These are phyloP conservation scores for Helichrysum umbraculigerum DNA, from an alignment of 129 eudicot species.

Conservation along the genomic window DNA sequence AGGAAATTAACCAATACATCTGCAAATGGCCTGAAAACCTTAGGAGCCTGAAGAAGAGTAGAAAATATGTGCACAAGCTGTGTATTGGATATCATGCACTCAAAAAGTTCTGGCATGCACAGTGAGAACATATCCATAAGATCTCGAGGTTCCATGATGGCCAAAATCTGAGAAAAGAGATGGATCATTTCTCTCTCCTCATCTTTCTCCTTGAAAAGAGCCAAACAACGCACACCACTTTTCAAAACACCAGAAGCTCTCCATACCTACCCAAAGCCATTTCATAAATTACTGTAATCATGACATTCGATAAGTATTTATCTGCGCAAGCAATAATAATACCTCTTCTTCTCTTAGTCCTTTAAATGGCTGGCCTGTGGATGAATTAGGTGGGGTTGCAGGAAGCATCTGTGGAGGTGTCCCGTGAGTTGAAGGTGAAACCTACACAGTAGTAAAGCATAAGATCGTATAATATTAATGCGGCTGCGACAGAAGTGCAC, in stretches of 20 bases:
- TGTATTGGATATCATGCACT: conserved; percentile 93
- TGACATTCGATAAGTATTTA: conserved; percentile 11
- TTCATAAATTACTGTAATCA: conserved; percentile 22
- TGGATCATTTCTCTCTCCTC: conserved; percentile 95
- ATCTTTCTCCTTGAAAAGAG: conserved; percentile 87
- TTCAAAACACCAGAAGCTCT: conserved; percentile 93
- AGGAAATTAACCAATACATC: conserved; percentile 95
- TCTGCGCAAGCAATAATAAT: conserved; percentile 13
- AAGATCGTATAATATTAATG: neutral
- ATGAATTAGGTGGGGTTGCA: conserved; percentile 56
- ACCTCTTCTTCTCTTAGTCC: conserved; percentile 99
- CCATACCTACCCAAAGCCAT: conserved; percentile 61
- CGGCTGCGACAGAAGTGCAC: neutral
- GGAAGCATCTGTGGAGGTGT: conserved; percentile 77
- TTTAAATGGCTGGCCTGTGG: conserved; percentile 67
- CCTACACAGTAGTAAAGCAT: conserved; percentile 38
- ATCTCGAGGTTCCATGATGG: conserved; percentile 97
- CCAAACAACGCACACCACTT: conserved; percentile 97
- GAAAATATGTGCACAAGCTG: conserved; percentile 94
- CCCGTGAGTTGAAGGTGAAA: conserved; percentile 80
- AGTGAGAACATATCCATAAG: conserved; percentile 97
- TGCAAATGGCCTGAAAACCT: conserved; percentile 91
- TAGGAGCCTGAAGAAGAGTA: conserved; percentile 74
- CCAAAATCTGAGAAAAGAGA: conserved; percentile 85
- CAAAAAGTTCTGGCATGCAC: conserved; percentile 98